A percentile compares a stretch with the other conserved stretches of the same genome.
phyloP scores from a whole-genome alignment of 345 rosid genomes.

The Eucalyptus paniculata region DNA sequence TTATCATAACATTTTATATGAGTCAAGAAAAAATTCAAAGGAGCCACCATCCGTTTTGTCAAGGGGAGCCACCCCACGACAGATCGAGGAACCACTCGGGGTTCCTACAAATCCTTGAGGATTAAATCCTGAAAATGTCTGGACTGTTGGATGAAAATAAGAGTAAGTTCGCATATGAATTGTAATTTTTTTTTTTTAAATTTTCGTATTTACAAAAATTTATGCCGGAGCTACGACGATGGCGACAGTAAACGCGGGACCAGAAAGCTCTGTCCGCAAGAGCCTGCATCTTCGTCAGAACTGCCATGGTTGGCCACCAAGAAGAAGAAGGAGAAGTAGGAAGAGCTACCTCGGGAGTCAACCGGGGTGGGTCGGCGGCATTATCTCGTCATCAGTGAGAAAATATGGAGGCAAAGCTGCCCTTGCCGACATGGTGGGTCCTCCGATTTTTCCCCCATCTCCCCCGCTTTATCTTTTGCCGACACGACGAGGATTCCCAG shows the following conservation, averaged over 20 bases:
- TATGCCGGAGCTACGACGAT: fast-evolving
- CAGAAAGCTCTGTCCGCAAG: not conserved
- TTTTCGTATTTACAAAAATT: fast-evolving
- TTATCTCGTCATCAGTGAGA: not conserved
- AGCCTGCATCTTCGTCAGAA: not conserved
- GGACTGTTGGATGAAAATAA: fast-evolving
- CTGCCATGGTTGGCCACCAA: not conserved
- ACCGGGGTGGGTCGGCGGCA: not conserved
- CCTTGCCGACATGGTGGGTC: not conserved
- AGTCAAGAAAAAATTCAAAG: too few species aligned
- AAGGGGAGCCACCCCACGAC: too few species aligned
- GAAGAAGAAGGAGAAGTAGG: not conserved
- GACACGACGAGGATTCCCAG: not conserved
- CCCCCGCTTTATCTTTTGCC: not conserved
- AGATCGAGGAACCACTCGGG: fast-evolving
- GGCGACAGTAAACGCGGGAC: not conserved
- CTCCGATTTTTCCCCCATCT: not conserved
- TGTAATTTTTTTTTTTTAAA: not conserved
- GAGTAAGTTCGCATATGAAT: fast-evolving
- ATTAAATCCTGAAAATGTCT: fast-evolving
- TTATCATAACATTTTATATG: fast-evolving
- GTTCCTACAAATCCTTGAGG: not conserved
- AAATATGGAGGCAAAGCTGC: slow-evolving; percentile 5
- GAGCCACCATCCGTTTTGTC: not conserved
- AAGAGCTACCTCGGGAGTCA: not conserved